Conservation (phyloP, 768 basidiomycete species). For the Leucocoprinus birnbaumii region DNA sequence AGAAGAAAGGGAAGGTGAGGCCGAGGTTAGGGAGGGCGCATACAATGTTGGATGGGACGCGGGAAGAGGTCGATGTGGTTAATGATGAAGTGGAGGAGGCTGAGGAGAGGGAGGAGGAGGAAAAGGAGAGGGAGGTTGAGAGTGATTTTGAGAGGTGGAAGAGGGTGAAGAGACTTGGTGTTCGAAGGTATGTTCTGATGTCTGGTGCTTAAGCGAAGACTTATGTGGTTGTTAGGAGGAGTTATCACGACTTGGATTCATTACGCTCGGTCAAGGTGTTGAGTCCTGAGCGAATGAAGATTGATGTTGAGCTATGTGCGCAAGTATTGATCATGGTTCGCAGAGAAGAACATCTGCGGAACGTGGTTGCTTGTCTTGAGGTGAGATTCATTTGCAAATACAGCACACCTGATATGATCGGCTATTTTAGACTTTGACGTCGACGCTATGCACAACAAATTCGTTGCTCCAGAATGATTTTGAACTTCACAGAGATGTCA, state of each 20-base stretch:
- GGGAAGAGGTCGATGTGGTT: background rate
- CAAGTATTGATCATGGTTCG: conserved; percentile 69
- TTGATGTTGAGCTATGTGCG: conserved; percentile 78
- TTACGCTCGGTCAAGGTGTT: conserved; percentile 46
- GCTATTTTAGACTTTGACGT: conserved; percentile 42
- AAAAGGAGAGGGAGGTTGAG: conserved; percentile 2
- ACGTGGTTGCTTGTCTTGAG: conserved; percentile 58
- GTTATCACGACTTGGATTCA: conserved; percentile 61
- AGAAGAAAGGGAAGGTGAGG: background rate
- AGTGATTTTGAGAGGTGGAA: background rate
- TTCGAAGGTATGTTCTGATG: conserved; percentile 23
- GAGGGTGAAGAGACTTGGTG: conserved; percentile 13
- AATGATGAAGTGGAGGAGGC: background rate
- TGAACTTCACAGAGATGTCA: conserved; percentile 43
- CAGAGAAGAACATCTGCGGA: conserved; percentile 64
- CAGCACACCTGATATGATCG: background rate
- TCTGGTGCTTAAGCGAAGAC: background rate
- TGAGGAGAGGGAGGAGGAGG: background rate
- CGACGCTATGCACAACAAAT: conserved; percentile 52
- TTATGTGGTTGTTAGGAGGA: conserved; percentile 34
- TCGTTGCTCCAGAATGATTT: conserved; percentile 57
- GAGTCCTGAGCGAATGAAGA: conserved; percentile 62
- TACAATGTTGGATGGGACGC: background rate
- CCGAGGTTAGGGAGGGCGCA: background rate
- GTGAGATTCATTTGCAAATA: conserved; percentile 25